phyloP scores from a whole-genome alignment of 2,329 filamentous ascomycete genomes.

The Colletotrichum sp. region DNA sequence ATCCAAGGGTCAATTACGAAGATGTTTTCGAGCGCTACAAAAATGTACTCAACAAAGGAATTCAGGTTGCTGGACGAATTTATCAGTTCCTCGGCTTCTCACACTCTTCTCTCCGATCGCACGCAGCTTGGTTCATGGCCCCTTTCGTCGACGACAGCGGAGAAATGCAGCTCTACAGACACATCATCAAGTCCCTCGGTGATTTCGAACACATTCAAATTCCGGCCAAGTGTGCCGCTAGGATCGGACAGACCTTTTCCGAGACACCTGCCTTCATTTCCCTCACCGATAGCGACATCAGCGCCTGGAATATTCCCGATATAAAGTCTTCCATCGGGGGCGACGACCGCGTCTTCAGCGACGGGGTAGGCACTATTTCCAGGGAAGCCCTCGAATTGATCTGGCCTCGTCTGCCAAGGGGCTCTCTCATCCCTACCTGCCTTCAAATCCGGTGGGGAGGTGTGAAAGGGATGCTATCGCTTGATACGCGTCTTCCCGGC shows the following conservation, averaged over 20 bases:
- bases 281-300: conserved; percentile 43
- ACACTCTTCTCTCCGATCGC: conserved; percentile 75
- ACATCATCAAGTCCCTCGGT: conserved; percentile 54
- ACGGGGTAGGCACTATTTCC: conserved; percentile 81
- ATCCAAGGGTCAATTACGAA: conserved; percentile 50
- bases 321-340: conserved; percentile 50
- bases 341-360: conserved; percentile 69
- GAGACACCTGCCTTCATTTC: conserved; percentile 72
- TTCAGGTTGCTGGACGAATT: conserved; percentile 66
- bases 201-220: conserved; percentile 55
- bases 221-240: conserved; percentile 61
- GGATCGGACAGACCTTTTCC: conserved; percentile 73
- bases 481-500: conserved; percentile 67
- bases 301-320: conserved; percentile 47
- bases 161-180: conserved; percentile 38
- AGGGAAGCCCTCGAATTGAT: conserved; percentile 62
- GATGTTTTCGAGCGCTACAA: conserved; percentile 66
- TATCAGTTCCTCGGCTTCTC: conserved; percentile 80
- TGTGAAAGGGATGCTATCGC: conserved; percentile 78
- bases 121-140: conserved; percentile 70
- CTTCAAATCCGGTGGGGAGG: conserved; percentile 79
- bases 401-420: conserved; percentile 57
- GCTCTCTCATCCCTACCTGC: conserved; percentile 60
- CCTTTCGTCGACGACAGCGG: conserved; percentile 44
- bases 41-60: conserved; percentile 59